These are phyloP conservation scores for Collybiopsis confluens DNA, from an alignment of 768 basidiomycete species.

Conservation along the genomic window DNA sequence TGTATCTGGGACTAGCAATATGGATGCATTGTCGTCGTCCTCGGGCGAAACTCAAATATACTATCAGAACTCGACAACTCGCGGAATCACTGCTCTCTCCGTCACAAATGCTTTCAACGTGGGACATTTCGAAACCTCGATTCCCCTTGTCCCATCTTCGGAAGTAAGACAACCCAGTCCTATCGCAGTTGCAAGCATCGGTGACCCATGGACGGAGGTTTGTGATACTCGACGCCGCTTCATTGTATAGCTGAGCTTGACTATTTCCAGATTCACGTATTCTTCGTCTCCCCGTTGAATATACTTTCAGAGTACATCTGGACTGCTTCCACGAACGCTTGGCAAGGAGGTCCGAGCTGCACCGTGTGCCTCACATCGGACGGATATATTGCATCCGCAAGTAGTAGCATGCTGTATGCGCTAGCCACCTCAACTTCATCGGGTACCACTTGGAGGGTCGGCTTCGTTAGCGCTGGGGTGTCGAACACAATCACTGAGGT, in stretches of 20 bases:
- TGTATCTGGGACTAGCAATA: not conserved
- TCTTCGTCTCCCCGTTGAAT: constrained; percentile 8
- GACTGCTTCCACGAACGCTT: not conserved
- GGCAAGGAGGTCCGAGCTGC: constrained; percentile 5
- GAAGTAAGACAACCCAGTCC: not conserved
- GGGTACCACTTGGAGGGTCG: not conserved
- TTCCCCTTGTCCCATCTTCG: not conserved
- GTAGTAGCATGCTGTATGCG: constrained; percentile 10
- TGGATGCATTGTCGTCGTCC: not conserved
- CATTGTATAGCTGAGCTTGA: not conserved
- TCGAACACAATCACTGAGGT: constrained; percentile 1
- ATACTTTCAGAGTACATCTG: constrained; percentile 11
- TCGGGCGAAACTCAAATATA: not conserved
- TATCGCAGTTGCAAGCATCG: not conserved
- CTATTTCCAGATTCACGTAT: constrained; percentile 7
- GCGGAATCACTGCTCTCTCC: not conserved
- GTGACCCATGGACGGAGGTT: not conserved
- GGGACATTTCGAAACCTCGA: not conserved
- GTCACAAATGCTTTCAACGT: not conserved
- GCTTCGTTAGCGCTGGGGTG: not conserved
- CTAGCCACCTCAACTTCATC: not conserved
- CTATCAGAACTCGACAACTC: not conserved
- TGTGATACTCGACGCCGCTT: not conserved
- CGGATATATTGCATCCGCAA: not conserved
- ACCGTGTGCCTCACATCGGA: constrained; percentile 5